Base-by-base conservation (phyloP, 2,329 filamentous ascomycete species). In the Diaporthe australafricana region DNA sequence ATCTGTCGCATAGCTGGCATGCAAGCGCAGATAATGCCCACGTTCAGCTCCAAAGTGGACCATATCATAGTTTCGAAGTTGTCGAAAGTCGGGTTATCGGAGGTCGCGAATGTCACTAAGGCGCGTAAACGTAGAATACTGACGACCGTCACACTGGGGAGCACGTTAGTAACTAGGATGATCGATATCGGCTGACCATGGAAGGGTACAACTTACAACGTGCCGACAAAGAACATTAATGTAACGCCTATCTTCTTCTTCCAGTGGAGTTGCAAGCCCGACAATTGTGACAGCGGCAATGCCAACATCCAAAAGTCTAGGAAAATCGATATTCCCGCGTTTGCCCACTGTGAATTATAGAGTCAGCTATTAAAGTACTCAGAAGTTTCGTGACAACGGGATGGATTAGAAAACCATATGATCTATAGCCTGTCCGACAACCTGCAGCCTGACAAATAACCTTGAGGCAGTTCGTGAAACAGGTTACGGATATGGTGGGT, bases 151-250 rank as follows among this genome's bases (percentile, higher is more conserved):
- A 82, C 79, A 27, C 60, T 65, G 60, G 14, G 4, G 1, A 38
- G 2, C 4, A 12, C 25, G 30, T 65, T n/a, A 65, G 60, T 14
- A 2, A 38, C 11, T 35, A 27, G 0, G 22, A 27, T 0, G 0
- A 1, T 20, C 17, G 4, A 20, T 12, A 25, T 48, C 20, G n/a
- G 14, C n/a, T 3, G 4, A 3, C 22, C 38, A 3, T 1, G 20
- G 5, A 32, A 1, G 22, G 12, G 7, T 65, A 82, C 80, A 12
- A 65, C 60, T 65, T n/a, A 65, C 60, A 83, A 83, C 1, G 81
- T 77, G 47, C 85, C 85, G 1, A 86, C 79, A 5, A 80, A 77
- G 55, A 87, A 85, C 82, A 87, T 86, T 42, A 83, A 73, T 0
- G 77, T 75, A 0, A 86, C 80, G 5, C 81, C 81, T 32, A 84